Evolutionary conservation across 164 flowering plant genomes (phyloP), one percentile per base, ranked within the genome.

Genomic region (Nymphaea thermarum): DNA sequence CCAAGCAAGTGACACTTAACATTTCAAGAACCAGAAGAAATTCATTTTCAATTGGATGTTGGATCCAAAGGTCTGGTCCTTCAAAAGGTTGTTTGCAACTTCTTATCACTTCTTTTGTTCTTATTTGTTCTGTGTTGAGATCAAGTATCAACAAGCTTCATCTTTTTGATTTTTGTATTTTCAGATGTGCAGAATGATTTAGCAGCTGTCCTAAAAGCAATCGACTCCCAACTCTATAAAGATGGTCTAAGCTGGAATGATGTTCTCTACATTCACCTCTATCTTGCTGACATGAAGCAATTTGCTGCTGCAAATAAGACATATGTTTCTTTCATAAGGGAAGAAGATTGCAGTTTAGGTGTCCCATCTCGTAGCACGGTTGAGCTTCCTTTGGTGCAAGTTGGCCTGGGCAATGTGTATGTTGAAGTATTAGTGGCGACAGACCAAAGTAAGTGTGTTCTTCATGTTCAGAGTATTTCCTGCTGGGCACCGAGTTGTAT

Each of bases 401-500:
- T 69, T 44, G 86, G 90, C 66, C 72, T 91, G 6, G 95, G 97
- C 8, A 77, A 70, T 65, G 96, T 91, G 4, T 91, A 85, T 76
- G 64, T 87, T 62, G 98, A 94, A 82, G 88, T 90, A 51, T 72
- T 91, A 67, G 95, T 86, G 62, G 79, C 95, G 60, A 82, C 66
- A 68, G 87, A 91, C 70, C 77, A 74, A 45, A 76, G 80, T 69
- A 94, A 94, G 79, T 82, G 71, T 67, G 99, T 94, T 69, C 77
- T 94, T 73, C 97, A 94, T 77, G 97, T 94, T 42, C 97, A 94
- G 73, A 94, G 99, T 75, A 88, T 94, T 75, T 94, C 99, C 18
- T 80, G 85, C 69, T 94, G 99, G 99, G 99, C 99, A 67, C 99
- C 99, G 43, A 90, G 97, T 78, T 94, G 99, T 79, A 94, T 94